Evolutionary conservation across 2,329 filamentous ascomycete species (phyloP).

Genomic region (Coleophoma eucalyptorum): DNA sequence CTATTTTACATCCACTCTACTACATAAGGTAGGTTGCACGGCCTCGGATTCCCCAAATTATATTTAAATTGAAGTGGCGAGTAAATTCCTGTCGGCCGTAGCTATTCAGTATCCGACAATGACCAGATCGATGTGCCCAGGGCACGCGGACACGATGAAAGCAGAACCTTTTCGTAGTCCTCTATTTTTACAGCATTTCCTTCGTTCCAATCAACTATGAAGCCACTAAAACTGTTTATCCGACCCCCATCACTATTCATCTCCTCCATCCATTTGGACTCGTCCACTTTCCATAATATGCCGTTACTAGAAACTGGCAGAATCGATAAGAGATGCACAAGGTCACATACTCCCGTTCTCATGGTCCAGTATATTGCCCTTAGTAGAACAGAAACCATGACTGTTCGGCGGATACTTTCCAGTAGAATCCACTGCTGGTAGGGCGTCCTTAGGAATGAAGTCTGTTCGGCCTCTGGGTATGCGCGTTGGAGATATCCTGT

Average conservation of each 20-base stretch:
- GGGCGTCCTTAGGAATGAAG: not conserved
- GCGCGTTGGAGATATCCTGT: conserved; percentile 12
- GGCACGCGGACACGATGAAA: not conserved
- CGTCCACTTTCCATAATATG: conserved; percentile 5
- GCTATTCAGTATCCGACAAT: too few relatives aligned
- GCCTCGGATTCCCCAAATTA: too few relatives aligned
- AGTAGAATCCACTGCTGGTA: conserved; percentile 25
- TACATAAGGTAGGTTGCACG: too few relatives aligned
- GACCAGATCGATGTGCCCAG: not conserved
- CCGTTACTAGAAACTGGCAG: conserved; percentile 9
- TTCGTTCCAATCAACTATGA: conserved; percentile 3
- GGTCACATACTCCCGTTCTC: conserved; percentile 10
- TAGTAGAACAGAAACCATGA: conserved; percentile 15
- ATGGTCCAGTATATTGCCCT: conserved; percentile 7
- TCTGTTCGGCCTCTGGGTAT: conserved; percentile 2
- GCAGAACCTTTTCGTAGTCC: not conserved
- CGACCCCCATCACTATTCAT: not conserved
- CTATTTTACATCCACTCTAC: too few relatives aligned
- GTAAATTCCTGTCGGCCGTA: too few relatives aligned
- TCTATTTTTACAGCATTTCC: not conserved
- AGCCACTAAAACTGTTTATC: conserved; percentile 6
- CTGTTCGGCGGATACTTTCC: conserved; percentile 27
- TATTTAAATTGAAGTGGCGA: too few relatives aligned
- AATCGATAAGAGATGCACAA: conserved; percentile 5
- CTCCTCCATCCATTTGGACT: not conserved